Percentiles rank a stretch among this genome's conserved stretches.
phyloP scores from a whole-genome alignment of 1,284 basidiomycete species.

The Microbotryum scabiosae region DNA sequence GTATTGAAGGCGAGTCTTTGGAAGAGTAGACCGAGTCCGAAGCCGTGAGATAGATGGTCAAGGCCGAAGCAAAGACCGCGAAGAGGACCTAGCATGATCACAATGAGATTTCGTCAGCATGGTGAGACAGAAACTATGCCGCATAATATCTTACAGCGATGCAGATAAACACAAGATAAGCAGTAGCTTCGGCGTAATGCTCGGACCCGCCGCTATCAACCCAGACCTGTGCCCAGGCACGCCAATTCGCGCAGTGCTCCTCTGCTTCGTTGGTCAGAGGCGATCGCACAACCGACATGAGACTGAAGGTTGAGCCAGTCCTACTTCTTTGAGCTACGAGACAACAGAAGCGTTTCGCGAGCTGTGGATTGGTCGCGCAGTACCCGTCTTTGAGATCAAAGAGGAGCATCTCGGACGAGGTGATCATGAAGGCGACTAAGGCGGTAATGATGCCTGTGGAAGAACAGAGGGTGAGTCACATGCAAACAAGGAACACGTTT shows the following conservation, averaged over 20 bases:
- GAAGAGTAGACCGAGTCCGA: conserved; percentile 77
- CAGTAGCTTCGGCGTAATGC: conserved; percentile 46
- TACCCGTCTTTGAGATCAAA: conserved; percentile 92
- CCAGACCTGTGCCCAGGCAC: conserved; percentile 29
- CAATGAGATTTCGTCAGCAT: neutral
- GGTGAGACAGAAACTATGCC: too few species aligned
- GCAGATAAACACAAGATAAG: conserved; percentile 63
- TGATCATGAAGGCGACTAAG: conserved; percentile 74
- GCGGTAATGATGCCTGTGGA: conserved; percentile 64
- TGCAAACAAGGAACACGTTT: neutral
- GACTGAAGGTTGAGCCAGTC: too few species aligned
- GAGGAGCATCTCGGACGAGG: conserved; percentile 79
- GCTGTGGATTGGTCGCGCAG: conserved; percentile 51
- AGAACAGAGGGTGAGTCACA: conserved; percentile 39
- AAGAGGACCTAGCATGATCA: conserved; percentile 52
- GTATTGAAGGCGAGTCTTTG: conserved; percentile 54
- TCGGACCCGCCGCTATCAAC: conserved; percentile 7
- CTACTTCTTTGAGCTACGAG: conserved; percentile 33
- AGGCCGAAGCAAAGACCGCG: conserved; percentile 59
- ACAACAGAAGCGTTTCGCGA: conserved; percentile 76
- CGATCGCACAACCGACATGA: too few species aligned
- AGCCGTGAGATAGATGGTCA: conserved; percentile 80
- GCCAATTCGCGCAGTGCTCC: conserved; percentile 20
- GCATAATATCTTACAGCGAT: conserved; percentile 78
- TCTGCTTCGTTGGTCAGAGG: neutral